Conservation (phyloP, 2,329 filamentous ascomycete genomes). For the Mycosphaerelloides madeirae region DNA sequence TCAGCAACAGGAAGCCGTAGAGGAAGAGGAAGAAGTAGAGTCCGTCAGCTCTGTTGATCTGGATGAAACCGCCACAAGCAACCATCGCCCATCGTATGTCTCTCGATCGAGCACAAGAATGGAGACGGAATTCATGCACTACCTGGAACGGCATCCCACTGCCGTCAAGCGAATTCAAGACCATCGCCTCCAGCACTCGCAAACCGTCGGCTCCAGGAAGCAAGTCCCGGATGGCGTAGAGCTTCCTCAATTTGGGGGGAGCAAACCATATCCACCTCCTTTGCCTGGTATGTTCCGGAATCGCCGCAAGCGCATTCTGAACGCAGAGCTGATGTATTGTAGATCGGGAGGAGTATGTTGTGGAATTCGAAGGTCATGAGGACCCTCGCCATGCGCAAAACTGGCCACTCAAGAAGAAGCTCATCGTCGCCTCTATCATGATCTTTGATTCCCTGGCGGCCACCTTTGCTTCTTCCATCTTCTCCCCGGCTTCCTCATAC, state of each 20-base stretch:
- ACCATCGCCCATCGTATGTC: constrained; percentile 5
- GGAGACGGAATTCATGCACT: constrained; percentile 42
- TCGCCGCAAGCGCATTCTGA: too few species aligned
- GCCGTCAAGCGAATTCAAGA: constrained; percentile 65
- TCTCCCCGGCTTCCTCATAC: constrained; percentile 41
- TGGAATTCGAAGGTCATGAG: constrained; percentile 75
- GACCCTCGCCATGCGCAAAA: constrained; percentile 85
- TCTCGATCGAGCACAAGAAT: constrained; percentile 20
- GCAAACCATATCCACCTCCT: constrained; percentile 60
- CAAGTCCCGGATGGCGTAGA: constrained; percentile 35
- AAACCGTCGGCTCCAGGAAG: constrained; percentile 58
- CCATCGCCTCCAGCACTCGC: constrained; percentile 63
- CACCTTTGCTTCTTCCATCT: constrained; percentile 58
- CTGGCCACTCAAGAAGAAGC: constrained; percentile 76
- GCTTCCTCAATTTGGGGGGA: constrained; percentile 27
- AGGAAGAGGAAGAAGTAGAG: constrained; percentile 1
- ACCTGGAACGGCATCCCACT: constrained; percentile 63
- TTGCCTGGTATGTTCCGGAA: constrained; percentile 44
- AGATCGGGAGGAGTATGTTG: constrained; percentile 70
- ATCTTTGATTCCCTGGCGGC: constrained; percentile 69
- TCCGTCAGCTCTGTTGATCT: neutral
- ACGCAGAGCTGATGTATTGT: too few species aligned
- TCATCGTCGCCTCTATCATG: constrained; percentile 62
- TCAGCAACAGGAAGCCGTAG: neutral
- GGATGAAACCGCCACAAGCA: neutral